These are phyloP conservation scores for Solanum sitiens DNA, from an alignment of 257 asterid species.

Conservation along the genomic window DNA sequence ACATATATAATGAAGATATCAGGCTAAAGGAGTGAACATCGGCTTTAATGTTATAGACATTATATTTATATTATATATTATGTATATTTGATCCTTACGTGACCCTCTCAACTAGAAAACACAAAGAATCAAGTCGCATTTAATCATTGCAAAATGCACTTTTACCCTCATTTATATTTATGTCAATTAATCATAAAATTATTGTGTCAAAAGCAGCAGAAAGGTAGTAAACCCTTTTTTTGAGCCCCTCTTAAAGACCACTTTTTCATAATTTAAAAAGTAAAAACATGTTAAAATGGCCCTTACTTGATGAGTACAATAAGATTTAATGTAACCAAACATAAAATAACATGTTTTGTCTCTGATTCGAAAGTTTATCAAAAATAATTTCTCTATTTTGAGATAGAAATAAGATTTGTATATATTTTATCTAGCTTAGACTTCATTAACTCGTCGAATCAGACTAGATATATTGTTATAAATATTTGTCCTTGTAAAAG, in stretches of 20 bases:
- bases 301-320: background rate
- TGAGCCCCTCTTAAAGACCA: background rate
- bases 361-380: too few relatives aligned
- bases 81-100: background rate
- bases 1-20: conserved; percentile 1
- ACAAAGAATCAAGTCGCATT: background rate
- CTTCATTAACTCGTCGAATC: rapidly evolving
- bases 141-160: background rate
- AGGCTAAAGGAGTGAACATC: conserved; percentile 16
- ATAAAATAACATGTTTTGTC: too few relatives aligned
- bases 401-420: rapidly evolving
- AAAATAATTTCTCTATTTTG: background rate
- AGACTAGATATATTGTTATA: too few relatives aligned
- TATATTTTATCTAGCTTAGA: too few relatives aligned
- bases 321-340: background rate
- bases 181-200: background rate
- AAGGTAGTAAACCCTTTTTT: background rate
- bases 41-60: background rate
- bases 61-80: too few relatives aligned
- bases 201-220: background rate
- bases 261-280: conserved; percentile 25
- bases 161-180: background rate
- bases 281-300: background rate
- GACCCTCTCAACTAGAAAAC: background rate
- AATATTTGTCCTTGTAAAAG: background rate